Evolutionary conservation across 2,329 filamentous ascomycete species (phyloP), one percentile per base, ranked within the genome.

Genomic region (Fusarium concolor): DNA sequence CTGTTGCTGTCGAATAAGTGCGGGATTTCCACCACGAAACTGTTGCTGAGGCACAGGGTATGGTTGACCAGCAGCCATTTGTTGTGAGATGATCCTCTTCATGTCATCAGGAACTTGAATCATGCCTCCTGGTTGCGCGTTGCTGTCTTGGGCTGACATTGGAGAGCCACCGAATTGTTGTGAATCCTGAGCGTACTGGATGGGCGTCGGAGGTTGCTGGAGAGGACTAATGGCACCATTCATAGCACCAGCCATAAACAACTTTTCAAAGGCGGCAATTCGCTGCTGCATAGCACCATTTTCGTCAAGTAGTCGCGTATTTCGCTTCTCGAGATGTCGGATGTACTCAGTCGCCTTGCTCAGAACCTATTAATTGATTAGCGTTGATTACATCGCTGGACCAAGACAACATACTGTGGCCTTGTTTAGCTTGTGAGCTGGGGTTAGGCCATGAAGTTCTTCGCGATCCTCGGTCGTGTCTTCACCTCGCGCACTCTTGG

Each of bases 321-420:
- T 97, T 14, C 94, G 89, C 81, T 96, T 96, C 79, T 98, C 95
- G 3, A 98, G 82, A 79, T 98, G 94, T 37, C 90, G 88, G 70
- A 98, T 98, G 73, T 98, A 98, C 77, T 98, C 95, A 8, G 95
- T 97, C 4, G 95, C 95, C 79, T 98, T 98, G 69, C 93, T 94
- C 42, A 98, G 82, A 50, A 98, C 86, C 86, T 89, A n/a, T 18
- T 39, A 6, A 10, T 7, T 10, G 2, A 51, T 73, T 63, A 71
- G 63, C 14, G 11, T 45, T 31, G 14, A 43, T 22, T 24, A 24
- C 10, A 9, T 20, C 11, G 12, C n/a, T 9, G 11, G 26, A 35
- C 22, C 20, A 10, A 11, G 15, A 33, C 41, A 43, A 70, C 78
- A 39, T 79, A 90, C 93, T 3, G 94, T 97, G n/a, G 95, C 95